Base-by-base conservation (phyloP, 2,329 filamentous ascomycete species). In the Hymenoscyphus repandus region DNA sequence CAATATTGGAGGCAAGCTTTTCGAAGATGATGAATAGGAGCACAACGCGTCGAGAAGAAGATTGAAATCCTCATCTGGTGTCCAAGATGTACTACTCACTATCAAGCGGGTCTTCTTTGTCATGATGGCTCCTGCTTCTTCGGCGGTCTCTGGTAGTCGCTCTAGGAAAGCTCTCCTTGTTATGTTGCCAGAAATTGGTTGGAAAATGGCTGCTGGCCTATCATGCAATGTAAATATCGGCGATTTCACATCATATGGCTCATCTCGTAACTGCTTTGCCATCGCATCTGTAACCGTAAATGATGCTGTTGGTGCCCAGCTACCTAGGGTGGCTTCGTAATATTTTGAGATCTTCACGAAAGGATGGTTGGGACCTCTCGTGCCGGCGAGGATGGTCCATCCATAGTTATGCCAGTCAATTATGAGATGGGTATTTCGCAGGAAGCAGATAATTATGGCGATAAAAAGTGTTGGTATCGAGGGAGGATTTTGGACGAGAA, bases 401-500 rank as follows among this genome's bases (percentile, higher is more conserved):
- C 92, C 93, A 69, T 96, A 97, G 70, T 99, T 99, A 74, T 99
- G 93, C 93, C 93, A 99, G 73, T 99, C 93, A 49, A 97, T 87
- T 54, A 97, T 77, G 3, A 99, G 78, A 50, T 81, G 80, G 36
- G 88, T 95, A 60, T 88, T 85, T 45, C 93, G 85, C 45, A 95
- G 68, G 59, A 83, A 79, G 62, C 88, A 88, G 43, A 89, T 76
- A 3, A 91, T 55, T 18, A 84, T 75, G 13, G 89, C 86, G 34
- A 96, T 74, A 46, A 85, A 80, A 18, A 99, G 79, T 0, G 90
- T 95, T 0, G 93, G 93, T 52, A 97, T 96, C 0, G 92, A 93
- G 0, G 93, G 93, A 6, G 93, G 93, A 62, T 97, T 99, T 77
- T 96, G 87, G 18, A 96, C 86, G 7, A 97, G 78, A 66, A 96